A percentile compares a stretch with the other conserved stretches of the same genome.
Conservation (phyloP, 495 filamentous ascomycete species). For the Talaromyces proteolyticus region DNA sequence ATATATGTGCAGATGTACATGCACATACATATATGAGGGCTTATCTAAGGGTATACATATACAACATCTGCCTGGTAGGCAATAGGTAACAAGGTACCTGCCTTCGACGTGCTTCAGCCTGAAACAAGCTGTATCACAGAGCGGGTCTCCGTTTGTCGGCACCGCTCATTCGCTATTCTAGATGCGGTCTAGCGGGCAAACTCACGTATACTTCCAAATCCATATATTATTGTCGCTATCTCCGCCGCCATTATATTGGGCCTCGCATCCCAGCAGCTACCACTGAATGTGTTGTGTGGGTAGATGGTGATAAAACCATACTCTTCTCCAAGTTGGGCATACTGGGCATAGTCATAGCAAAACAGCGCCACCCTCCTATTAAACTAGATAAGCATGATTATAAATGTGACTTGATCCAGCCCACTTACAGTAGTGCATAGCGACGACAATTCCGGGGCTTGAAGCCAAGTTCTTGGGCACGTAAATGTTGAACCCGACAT, state of each 20-base stretch:
- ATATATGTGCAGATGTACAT: too few relatives aligned
- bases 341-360: constrained; percentile 18
- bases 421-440: constrained; percentile 14
- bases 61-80: too few relatives aligned
- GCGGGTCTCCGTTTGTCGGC: background rate
- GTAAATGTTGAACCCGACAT: constrained; percentile 18
- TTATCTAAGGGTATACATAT: too few relatives aligned
- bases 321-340: constrained; percentile 29
- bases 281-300: constrained; percentile 35
- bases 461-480: constrained; percentile 24
- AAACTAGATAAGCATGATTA: background rate
- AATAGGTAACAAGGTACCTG: too few relatives aligned
- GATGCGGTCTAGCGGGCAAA: background rate
- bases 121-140: too few relatives aligned
- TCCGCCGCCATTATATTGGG: constrained; percentile 42
- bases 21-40: too few relatives aligned
- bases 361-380: too few relatives aligned
- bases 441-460: constrained; percentile 32
- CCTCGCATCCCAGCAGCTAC: constrained; percentile 53
- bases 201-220: too few relatives aligned
- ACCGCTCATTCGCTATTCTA: background rate
- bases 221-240: too few relatives aligned
- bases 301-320: constrained; percentile 51
- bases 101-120: too few relatives aligned
- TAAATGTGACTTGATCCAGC: background rate